phyloP scores from a whole-genome alignment of 1,284 basidiomycete genomes.

The Moniliophthora roreri region DNA sequence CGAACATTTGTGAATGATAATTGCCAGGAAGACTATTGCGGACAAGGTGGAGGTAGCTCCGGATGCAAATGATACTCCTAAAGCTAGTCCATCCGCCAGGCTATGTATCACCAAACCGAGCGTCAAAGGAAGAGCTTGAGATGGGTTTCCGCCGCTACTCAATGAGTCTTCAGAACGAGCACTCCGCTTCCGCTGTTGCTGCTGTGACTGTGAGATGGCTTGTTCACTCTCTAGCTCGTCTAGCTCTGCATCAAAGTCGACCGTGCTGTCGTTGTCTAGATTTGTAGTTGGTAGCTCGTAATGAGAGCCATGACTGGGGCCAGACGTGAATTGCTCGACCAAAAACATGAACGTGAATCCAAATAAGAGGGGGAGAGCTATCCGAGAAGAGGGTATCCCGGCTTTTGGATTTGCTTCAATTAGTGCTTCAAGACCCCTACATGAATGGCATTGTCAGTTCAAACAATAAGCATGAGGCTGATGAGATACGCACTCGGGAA shows the following conservation, averaged over 20 bases:
- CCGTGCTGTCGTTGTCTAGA: slow-evolving; percentile 22
- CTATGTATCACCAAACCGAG: slow-evolving; percentile 86
- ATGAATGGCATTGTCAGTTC: slow-evolving; percentile 3
- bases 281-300: slow-evolving; percentile 25
- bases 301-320: slow-evolving; percentile 20
- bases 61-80: slow-evolving; percentile 73
- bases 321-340: slow-evolving; percentile 60
- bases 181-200: slow-evolving; percentile 9
- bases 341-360: slow-evolving; percentile 88
- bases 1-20: slow-evolving; percentile 86
- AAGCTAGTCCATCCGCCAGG: slow-evolving; percentile 85
- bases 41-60: slow-evolving; percentile 50
- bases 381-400: slow-evolving; percentile 48
- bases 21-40: slow-evolving; percentile 82
- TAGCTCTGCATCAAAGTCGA: slow-evolving; percentile 62
- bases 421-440: slow-evolving; percentile 64
- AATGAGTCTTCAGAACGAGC: slow-evolving; percentile 9
- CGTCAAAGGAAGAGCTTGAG: slow-evolving; percentile 67
- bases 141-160: slow-evolving; percentile 17
- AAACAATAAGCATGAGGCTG: background rate
- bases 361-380: slow-evolving; percentile 72
- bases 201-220: slow-evolving; percentile 19
- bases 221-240: slow-evolving; percentile 47
- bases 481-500: slow-evolving; percentile 74
- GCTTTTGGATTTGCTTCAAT: slow-evolving; percentile 29